Base-by-base conservation (phyloP, 345 rosid species). In the Eucalyptus brandiana region DNA sequence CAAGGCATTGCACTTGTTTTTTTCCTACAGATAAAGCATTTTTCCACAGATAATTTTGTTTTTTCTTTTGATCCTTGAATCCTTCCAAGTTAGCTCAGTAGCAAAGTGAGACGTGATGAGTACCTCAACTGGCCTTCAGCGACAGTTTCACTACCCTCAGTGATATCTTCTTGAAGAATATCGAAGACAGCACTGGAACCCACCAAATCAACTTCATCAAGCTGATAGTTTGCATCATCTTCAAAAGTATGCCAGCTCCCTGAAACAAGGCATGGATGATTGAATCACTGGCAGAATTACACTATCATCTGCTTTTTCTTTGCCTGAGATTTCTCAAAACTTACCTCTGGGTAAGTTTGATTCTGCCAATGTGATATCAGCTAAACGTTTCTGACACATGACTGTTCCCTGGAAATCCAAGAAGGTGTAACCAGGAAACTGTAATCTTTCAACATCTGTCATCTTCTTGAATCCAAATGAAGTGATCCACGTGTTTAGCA, bases 401-500 rank as follows among this genome's bases (percentile, higher is more conserved):
- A 93, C 81, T 51, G 98, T 95, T 88, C 91, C 97, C 90, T 92
- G 95, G 89, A 97, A 97, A 91, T 96, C 96, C 90, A 97, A 89
- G 92, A 96, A 94, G 44, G 95, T 92, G 88, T 88, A 92, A 87
- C 94, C 90, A 76, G 94, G 58, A 87, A 95, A 94, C 62, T 92
- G 44, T 89, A 92, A 88, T 92, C 93, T 96, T 92, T 96, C 96
- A 19, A 89, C 80, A 9, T 90, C 86, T n/a, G 90, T 91, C 96
- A 95, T 93, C 92, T 91, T 90, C 87, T 96, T 76, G 92, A 95
- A 97, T 45, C 98, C 99, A 92, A 97, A 97, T 42, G 98, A 93
- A 62, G 91, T 88, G 26, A 94, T 96, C 98, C 98, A 97, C 30
- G 97, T 92, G 88, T 92, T 91, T 88, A 97, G 62, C 72, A 94